Conservation (phyloP, 2,329 filamentous ascomycete genomes). For the Pseudocercospora cruenta region DNA sequence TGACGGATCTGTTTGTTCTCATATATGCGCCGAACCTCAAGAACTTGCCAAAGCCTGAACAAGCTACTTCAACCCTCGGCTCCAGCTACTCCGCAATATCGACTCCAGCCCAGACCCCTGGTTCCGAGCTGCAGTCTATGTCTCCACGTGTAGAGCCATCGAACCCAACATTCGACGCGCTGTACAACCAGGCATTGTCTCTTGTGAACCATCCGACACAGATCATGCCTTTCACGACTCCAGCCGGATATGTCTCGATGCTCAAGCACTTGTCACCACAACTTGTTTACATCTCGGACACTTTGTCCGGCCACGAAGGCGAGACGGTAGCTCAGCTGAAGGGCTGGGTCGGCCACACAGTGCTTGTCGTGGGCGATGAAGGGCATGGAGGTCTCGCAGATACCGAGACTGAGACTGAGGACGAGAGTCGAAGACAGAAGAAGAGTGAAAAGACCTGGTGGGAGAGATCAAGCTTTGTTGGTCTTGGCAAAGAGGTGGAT, state of each 20-base stretch:
- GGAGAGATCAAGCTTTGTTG: constrained; percentile 78
- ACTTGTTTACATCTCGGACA: constrained; percentile 81
- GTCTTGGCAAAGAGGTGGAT: constrained; percentile 82
- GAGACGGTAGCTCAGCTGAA: constrained; percentile 69
- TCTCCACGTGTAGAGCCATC: constrained; percentile 47
- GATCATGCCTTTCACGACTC: constrained; percentile 84
- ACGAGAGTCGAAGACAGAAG: constrained; percentile 51
- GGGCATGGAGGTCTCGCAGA: constrained; percentile 80
- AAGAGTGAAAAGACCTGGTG: constrained; percentile 68
- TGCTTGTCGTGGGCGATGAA: constrained; percentile 69
- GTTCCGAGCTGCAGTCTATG: constrained; percentile 57
- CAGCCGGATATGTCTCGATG: constrained; percentile 82
- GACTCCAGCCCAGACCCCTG: constrained; percentile 63
- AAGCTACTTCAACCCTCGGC: constrained; percentile 64
- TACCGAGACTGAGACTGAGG: constrained; percentile 71
- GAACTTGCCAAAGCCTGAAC: constrained; percentile 40
- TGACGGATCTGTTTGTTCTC: constrained; percentile 79
- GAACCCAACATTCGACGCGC: constrained; percentile 64
- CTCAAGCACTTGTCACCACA: constrained; percentile 84
- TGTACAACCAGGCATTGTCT: constrained; percentile 76
- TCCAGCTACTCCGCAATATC: constrained; percentile 90
- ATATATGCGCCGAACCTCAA: constrained; percentile 81
- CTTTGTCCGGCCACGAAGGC: constrained; percentile 69
- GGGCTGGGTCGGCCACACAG: constrained; percentile 64
- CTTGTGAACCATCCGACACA: constrained; percentile 84